phyloP scores from a whole-genome alignment of 2,329 filamentous ascomycete genomes.

The Diaporthe capsici region DNA sequence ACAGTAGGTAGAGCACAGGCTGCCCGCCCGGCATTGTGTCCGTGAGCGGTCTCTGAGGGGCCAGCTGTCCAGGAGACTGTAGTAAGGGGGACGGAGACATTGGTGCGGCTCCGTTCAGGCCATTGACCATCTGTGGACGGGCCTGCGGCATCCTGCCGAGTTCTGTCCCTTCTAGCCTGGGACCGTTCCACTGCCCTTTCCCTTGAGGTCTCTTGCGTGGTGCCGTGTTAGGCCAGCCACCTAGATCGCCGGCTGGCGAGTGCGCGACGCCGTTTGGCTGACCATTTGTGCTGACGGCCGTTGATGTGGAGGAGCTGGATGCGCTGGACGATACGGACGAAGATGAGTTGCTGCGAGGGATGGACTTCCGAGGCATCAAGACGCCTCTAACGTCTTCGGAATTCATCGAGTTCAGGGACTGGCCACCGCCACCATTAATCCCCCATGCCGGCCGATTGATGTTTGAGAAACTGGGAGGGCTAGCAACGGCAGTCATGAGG shows the following conservation, averaged over 20 bases:
- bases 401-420: conserved; percentile 76
- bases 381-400: conserved; percentile 88
- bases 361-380: conserved; percentile 89
- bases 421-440: conserved; percentile 64
- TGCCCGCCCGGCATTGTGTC: conserved; percentile 75
- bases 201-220: conserved; percentile 66
- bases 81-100: conserved; percentile 56
- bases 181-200: conserved; percentile 64
- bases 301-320: conserved; percentile 73
- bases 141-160: conserved; percentile 58
- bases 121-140: conserved; percentile 56
- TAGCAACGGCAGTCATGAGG: conserved; percentile 79
- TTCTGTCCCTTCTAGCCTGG: conserved; percentile 64
- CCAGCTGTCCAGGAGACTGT: conserved; percentile 55
- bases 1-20: conserved; percentile 87
- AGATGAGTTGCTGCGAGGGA: conserved; percentile 90
- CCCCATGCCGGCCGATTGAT: conserved; percentile 77
- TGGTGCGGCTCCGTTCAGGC: conserved; percentile 58
- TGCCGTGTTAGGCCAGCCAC: conserved; percentile 65
- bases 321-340: conserved; percentile 82
- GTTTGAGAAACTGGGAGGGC: conserved; percentile 73
- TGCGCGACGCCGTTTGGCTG: conserved; percentile 71
- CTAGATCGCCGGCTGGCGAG: conserved; percentile 62
- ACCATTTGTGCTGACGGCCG: conserved; percentile 73
- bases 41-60: conserved; percentile 71